Base-by-base conservation (phyloP, 768 basidiomycete species). In the Pisolithus marmoratus region DNA sequence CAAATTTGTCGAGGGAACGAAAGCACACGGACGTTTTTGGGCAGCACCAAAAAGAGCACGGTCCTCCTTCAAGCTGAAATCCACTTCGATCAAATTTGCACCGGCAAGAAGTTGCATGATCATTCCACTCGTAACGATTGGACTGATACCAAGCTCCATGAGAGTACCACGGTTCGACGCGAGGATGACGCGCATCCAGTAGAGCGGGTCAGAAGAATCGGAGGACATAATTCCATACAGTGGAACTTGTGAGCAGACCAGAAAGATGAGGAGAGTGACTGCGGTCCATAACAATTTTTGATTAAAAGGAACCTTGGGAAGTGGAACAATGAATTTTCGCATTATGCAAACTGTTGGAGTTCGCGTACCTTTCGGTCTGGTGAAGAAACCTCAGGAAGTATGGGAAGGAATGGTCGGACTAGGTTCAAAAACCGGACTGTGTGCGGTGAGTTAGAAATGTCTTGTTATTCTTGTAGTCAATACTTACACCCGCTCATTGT, bases 161-260 rank as follows among this genome's bases (percentile, higher is more conserved):
- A 98, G 85, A 1, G 96, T 98, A 57, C 96, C 96, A 54, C 95
- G 83, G 75, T 98, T 98, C 7, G 93, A 96, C 22, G 96, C 95
- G 54, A 99, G 83, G 73, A 99, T 98, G 75, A 95, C 95, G 72
- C 95, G 90, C 88, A 97, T 94, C 96, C 95, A 98, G 77, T 96
- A 97, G 40, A 99, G 84, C 14, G 96, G 96, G 75, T 99, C 95
- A 50, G 93, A 93, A 59, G 94, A 96, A 79, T 99, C 95, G 54
- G 94, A 96, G 26, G 93, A 96, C 86, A 97, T 95, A 83, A 99
- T 98, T 57, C 96, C 96, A 72, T 98, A 99, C 44, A 99, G 80
- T 6, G 96, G 96, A 29, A 98, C 95, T 74, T 98, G 96, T 24
- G 94, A 97, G 80, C 95, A 98, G 57, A 98, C 95, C 65, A 99